Conservation (phyloP, 2,329 filamentous ascomycete species). For the Daldinia eschscholtzii region DNA sequence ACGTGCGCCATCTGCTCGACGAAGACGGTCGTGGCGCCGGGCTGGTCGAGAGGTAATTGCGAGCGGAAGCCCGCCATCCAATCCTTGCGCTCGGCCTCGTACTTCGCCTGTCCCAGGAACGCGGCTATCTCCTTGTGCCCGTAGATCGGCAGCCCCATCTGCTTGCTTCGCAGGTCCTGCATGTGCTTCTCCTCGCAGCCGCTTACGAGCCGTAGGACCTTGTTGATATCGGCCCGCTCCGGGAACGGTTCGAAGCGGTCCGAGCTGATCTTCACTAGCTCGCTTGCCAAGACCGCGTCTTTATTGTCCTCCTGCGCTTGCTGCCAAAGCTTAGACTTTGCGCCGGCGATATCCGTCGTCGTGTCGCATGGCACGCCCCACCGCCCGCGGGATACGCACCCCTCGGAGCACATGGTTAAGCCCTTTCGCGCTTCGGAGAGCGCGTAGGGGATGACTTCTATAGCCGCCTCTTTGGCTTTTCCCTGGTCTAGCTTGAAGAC, state of each 20-base stretch:
- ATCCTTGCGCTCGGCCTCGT: constrained; percentile 1
- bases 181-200: constrained; percentile 24
- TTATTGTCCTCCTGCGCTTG: not conserved
- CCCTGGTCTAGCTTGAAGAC: constrained; percentile 26
- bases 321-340: constrained; percentile 8
- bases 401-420: constrained; percentile 29
- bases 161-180: constrained; percentile 18
- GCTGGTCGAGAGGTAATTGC: constrained; percentile 2
- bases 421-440: constrained; percentile 15
- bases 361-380: constrained; percentile 15
- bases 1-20: constrained; percentile 30
- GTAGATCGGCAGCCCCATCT: constrained; percentile 15
- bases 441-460: constrained; percentile 27
- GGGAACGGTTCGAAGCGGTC: constrained; percentile 30
- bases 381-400: constrained; percentile 14
- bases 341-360: not conserved
- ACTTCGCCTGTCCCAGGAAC: constrained; percentile 9
- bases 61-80: constrained; percentile 10
- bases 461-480: constrained; percentile 10
- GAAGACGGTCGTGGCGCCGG: constrained; percentile 8
- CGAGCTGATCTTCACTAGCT: constrained; percentile 12
- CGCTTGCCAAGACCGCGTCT: not conserved
- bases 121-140: not conserved
- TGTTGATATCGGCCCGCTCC: constrained; percentile 10
- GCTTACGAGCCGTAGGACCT: constrained; percentile 14